Conservation (phyloP, 2,329 filamentous ascomycete genomes). For the Rosellinia necatrix region DNA sequence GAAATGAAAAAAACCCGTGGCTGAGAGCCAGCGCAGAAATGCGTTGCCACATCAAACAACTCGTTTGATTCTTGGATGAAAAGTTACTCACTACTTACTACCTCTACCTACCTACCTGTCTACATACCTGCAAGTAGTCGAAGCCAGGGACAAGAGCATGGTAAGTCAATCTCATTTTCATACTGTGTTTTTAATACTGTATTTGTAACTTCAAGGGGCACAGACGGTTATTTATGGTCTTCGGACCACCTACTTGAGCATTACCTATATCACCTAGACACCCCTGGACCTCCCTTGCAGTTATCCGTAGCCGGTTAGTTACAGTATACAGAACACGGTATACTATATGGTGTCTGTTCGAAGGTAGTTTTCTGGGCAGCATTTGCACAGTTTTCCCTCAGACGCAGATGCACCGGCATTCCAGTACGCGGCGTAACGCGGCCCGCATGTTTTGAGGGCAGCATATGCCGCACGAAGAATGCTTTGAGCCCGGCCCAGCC, state of each 20-base stretch:
- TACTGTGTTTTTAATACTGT: too few relatives aligned
- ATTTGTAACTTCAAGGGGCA: too few relatives aligned
- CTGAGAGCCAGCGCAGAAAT: background rate
- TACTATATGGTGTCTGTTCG: too few relatives aligned
- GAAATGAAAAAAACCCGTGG: slow-evolving; percentile 9
- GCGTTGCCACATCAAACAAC: background rate
- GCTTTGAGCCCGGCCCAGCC: background rate
- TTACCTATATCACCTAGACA: too few relatives aligned
- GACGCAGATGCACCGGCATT: background rate
- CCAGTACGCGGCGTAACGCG: background rate
- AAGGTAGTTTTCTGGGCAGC: too few relatives aligned
- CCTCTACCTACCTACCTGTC: background rate
- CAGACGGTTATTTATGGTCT: too few relatives aligned
- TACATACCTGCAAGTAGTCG: background rate
- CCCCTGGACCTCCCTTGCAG: too few relatives aligned
- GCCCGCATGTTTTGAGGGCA: background rate
- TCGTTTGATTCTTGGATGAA: background rate
- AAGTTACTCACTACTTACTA: too few relatives aligned
- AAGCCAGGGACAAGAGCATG: background rate
- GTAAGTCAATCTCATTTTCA: background rate
- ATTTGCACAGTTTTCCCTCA: too few relatives aligned
- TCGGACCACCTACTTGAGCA: too few relatives aligned
- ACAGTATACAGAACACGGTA: too few relatives aligned
- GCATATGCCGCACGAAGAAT: background rate
- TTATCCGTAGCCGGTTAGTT: too few relatives aligned